A percentile compares a stretch with the other conserved stretches of the same genome.
Evolutionary conservation across 371 early-diverging fungal species (phyloP).

Genomic region (Edhazardia aedis): DNA sequence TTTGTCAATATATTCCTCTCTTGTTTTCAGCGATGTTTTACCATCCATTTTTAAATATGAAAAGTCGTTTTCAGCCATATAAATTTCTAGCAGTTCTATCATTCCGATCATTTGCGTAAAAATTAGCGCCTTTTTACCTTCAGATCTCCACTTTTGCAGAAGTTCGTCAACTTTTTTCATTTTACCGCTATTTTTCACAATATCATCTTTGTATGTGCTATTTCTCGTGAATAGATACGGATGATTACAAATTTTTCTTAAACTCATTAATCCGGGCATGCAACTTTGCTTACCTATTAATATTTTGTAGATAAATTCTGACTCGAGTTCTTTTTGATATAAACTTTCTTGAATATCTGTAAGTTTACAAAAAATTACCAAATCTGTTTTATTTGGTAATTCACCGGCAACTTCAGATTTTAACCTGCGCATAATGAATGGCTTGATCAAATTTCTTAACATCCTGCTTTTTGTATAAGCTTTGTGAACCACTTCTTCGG

Average conservation of each 20-base stretch:
- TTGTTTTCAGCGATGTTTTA: constrained; percentile 57
- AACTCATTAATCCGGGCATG: constrained; percentile 65
- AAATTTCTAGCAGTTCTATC: constrained; percentile 67
- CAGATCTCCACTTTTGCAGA: constrained; percentile 59
- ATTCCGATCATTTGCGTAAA: constrained; percentile 83
- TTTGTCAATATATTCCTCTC: constrained; percentile 60
- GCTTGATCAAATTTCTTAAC: constrained; percentile 67
- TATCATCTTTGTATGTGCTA: constrained; percentile 45
- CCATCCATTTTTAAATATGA: constrained; percentile 75
- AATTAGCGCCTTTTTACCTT: constrained; percentile 63
- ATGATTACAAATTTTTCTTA: constrained; percentile 87
- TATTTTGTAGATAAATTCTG: constrained; percentile 54
- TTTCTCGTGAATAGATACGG: constrained; percentile 50
- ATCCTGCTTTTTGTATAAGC: constrained; percentile 69
- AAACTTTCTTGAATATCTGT: constrained; percentile 54
- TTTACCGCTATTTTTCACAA: constrained; percentile 53
- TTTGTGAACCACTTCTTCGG: constrained; percentile 60
- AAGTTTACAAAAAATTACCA: constrained; percentile 68
- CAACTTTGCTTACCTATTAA: constrained; percentile 59
- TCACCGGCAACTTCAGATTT: constrained; percentile 72
- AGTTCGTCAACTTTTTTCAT: constrained; percentile 61
- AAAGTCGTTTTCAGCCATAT: constrained; percentile 50
- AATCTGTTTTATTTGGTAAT: constrained; percentile 70
- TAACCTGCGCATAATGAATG: constrained; percentile 68
- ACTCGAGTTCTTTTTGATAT: constrained; percentile 56